Percentiles rank a stretch among this genome's conserved stretches.
These are phyloP conservation scores for Sungouiella thailandica DNA, from an alignment of 805 yeast species.

Conservation along the genomic window DNA sequence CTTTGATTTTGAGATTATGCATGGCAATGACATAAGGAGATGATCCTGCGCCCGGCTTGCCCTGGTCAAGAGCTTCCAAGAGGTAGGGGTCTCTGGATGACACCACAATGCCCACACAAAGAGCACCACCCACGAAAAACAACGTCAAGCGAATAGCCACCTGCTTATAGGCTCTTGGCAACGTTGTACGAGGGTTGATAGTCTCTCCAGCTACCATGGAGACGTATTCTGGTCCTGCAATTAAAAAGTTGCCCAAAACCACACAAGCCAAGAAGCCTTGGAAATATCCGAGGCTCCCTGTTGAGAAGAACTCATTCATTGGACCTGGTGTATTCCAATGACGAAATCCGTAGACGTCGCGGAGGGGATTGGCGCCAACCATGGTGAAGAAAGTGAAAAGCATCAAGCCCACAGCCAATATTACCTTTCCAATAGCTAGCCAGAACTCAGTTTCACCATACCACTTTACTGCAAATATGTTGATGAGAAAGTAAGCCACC, in stretches of 20 bases:
- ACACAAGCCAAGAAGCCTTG: conserved; percentile 70
- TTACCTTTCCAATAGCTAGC: conserved; percentile 36
- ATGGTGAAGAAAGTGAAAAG: conserved; percentile 16
- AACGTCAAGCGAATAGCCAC: conserved; percentile 65
- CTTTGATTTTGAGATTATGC: conserved; percentile 56
- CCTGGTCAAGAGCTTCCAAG: conserved; percentile 52
- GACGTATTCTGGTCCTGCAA: conserved; percentile 84
- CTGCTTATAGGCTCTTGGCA: conserved; percentile 76
- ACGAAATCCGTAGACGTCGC: conserved; percentile 17
- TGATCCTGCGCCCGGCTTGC: conserved; percentile 69
- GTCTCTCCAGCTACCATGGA: conserved; percentile 85
- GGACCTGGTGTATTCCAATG: conserved; percentile 17
- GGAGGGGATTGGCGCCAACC: conserved; percentile 19
- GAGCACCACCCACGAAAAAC: conserved; percentile 67
- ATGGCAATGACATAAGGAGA: conserved; percentile 86
- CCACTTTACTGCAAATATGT: conserved; percentile 40
- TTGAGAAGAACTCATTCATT: conserved; percentile 15
- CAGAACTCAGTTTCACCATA: conserved; percentile 55
- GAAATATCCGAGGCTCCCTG: conserved; percentile 59
- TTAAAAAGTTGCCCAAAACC: conserved; percentile 69
- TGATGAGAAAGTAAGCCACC: conserved; percentile 53
- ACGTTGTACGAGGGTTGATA: conserved; percentile 59
- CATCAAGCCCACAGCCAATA: conserved; percentile 17
- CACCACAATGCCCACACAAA: conserved; percentile 74
- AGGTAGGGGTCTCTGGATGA: conserved; percentile 59